Evolutionary conservation across 257 asterid species (phyloP), one percentile per base, ranked within the genome.

Genomic region (Lantana camara): DNA sequence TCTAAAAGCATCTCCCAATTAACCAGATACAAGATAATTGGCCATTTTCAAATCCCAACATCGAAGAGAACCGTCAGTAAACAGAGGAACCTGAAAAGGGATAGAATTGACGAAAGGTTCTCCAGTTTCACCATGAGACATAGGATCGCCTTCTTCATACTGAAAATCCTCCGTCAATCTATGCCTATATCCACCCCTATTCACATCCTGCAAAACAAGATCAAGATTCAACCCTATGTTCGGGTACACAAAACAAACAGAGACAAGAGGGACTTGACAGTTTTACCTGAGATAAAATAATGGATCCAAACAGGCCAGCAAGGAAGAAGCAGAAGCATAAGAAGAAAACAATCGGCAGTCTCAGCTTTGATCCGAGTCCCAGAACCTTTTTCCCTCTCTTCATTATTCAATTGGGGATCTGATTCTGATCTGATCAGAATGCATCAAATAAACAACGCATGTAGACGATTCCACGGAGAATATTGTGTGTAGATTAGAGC

Each of bases 261-360:
- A 12, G 21, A n/a, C 13, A 57, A 62, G 46, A 24, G 14, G 60
- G 44, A 24, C 23, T 53, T 27, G 4, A 27, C 32, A 5, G 32
- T 27, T 61, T 29, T 41, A 80, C 90, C 80, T 80, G 76, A 55
- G 81, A 78, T 30, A 76, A 40, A 66, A 83, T 57, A 5, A 76
- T 62, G 73, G 85, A 80, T 63, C 85, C 87, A 51, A 80, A 78
- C 3, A 80, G 71, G 34, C 84, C 77, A 42, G 81, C 85, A 27
- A 83, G 87, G 21, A 80, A 80, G 73, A 76, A 83, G 63, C 79
- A 80, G 48, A 78, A 60, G 66, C 87, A 80, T 10, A 83, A 51
- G 60, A 80, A 54, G 76, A 75, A 73, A 45, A 76, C 73, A 22
- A 80, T 60, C 3, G 75, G 80, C 44, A 77, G 22, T 30, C 16